phyloP scores from a whole-genome alignment of 352 stramenopile species.

The Elongisporangium anandrum region DNA sequence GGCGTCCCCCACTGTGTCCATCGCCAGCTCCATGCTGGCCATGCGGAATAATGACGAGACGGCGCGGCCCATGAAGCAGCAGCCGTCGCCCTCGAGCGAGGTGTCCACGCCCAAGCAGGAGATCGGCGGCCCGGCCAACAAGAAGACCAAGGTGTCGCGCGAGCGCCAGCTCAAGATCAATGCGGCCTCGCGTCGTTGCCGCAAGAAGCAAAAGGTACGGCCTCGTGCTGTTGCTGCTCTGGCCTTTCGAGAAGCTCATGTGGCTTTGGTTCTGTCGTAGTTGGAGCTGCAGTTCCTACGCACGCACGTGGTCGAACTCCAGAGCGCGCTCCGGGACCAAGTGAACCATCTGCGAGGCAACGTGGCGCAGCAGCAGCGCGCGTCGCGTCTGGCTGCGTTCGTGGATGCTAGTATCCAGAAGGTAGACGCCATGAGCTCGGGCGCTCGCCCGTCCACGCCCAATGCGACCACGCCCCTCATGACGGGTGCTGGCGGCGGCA shows the following conservation, averaged over 20 bases:
- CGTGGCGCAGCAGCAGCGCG: conserved; percentile 35
- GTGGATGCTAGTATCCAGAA: conserved; percentile 66
- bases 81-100: conserved; percentile 11
- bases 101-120: conserved; percentile 10
- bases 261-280: conserved; percentile 5
- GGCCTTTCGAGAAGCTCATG: not conserved
- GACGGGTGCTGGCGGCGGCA: conserved; percentile 13
- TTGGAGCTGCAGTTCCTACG: conserved; percentile 83
- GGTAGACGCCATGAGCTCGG: conserved; percentile 79
- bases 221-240: not conserved
- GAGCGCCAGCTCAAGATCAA: conserved; percentile 88
- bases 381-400: conserved; percentile 48
- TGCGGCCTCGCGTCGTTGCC: conserved; percentile 67
- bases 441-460: conserved; percentile 22
- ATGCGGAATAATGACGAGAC: conserved; percentile 32
- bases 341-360: conserved; percentile 37
- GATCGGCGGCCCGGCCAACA: conserved; percentile 19
- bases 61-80: conserved; percentile 4
- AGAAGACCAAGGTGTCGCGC: conserved; percentile 83
- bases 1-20: conserved; percentile 27
- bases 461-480: conserved; percentile 6
- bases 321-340: conserved; percentile 65
- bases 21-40: conserved; percentile 66
- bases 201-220: conserved; percentile 79
- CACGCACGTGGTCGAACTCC: conserved; percentile 76